Evolutionary conservation across 345 rosid genomes (phyloP).

Genomic region (rapeseed (Brassica napus)): Da-Ae NC_063442.1:4567501-4568000

Average conservation of each 20-base stretch:
- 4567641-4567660: background rate
- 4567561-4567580: slow-evolving; percentile 94
- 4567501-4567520: slow-evolving; percentile 87
- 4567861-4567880: slow-evolving; percentile 95
- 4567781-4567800: slow-evolving; percentile 87
- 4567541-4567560: slow-evolving; percentile 89
- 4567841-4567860: slow-evolving; percentile 66
- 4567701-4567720: slow-evolving; percentile 84
- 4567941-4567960: slow-evolving; percentile 93
- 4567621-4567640: background rate
- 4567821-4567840: slow-evolving; percentile 81
- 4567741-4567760: slow-evolving; percentile 57
- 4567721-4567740: slow-evolving; percentile 81
- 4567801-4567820: slow-evolving; percentile 80
- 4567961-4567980: slow-evolving; percentile 98
- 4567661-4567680: slow-evolving; percentile 18
- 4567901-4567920: slow-evolving; percentile 93
- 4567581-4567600: slow-evolving; percentile 78
- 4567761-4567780: slow-evolving; percentile 74
- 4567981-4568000: slow-evolving; percentile 94
- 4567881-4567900: slow-evolving; percentile 81
- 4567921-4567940: slow-evolving; percentile 86
- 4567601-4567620: slow-evolving; percentile 36
- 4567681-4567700: slow-evolving; percentile 72
- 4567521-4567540: slow-evolving; percentile 89